Base-by-base conservation (phyloP, 2,329 filamentous ascomycete species). In the Penicillium griseofulvum region DNA sequence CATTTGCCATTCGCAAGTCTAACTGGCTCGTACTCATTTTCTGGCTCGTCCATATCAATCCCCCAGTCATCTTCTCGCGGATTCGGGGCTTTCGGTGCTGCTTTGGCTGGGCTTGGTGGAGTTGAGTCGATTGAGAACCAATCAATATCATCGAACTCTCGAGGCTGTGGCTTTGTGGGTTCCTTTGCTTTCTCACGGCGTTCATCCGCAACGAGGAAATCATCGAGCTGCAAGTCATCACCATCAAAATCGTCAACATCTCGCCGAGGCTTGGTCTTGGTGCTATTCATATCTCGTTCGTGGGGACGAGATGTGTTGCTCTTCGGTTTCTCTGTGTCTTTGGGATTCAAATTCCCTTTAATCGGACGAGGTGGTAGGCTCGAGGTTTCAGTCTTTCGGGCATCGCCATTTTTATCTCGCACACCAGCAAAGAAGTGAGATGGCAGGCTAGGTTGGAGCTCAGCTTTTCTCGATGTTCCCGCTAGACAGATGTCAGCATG, bases 1-100 rank as follows among this genome's bases (percentile, higher is more conserved):
- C 87, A 92, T 65, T 81, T 89, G 0, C 88, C 89, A 65, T 89
- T 92, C 0, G 78, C 71, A 57, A 91, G 80, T 62, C 79, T 80
- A 1, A 74, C 68, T 5, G 84, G 80, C 44, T 80, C 73, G 33
- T 64, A 62, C 6, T 58, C 46, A 5, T 66, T 61, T 3, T 52
- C 50, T 22, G 54, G 49, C 8, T 59, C 36, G 2, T 50, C 49
- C 44, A 55, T 59, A 24, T 51, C 43, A 42, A 56, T 29, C 31
- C 56, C 51, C 34, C 43, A 43, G 17, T 56, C 24, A 14, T 60
- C 53, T 48, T 34, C 48, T 49, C 41, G 45, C 7, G 28, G 19
- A 8, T 55, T 52, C 26, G 31, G 22, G 26, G 12, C 22, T 37
- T 49, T 24, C 19, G 26, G 5, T 24, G 5, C 36, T 28, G 38